Evolutionary conservation across 2,329 filamentous ascomycete genomes (phyloP).

Genomic region (Fusarium tjaetaba): DNA sequence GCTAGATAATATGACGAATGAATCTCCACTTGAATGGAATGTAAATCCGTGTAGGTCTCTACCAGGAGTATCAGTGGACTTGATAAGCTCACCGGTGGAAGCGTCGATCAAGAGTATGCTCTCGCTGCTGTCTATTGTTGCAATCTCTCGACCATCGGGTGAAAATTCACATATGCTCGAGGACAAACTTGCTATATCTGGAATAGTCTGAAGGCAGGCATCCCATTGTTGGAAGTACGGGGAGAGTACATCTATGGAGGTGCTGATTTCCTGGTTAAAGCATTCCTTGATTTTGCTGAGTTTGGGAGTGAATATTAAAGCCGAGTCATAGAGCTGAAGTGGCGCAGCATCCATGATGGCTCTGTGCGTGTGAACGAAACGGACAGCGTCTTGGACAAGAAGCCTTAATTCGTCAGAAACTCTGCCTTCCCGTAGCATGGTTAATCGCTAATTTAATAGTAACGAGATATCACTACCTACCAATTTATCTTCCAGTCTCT

Average conservation of each 20-base stretch:
- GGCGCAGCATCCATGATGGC: rapidly evolving
- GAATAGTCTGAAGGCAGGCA: neutral
- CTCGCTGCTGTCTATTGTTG: rapidly evolving
- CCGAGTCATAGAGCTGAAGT: neutral
- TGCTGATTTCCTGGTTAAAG: rapidly evolving
- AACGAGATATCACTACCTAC: neutral
- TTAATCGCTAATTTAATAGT: rapidly evolving
- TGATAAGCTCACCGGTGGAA: rapidly evolving
- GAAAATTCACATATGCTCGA: neutral
- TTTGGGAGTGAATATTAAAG: rapidly evolving
- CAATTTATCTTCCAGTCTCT: rapidly evolving
- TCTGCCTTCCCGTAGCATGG: rapidly evolving
- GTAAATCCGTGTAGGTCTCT: rapidly evolving
- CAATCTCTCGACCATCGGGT: rapidly evolving
- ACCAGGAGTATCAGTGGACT: rapidly evolving
- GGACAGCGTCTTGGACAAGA: rapidly evolving
- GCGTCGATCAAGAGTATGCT: rapidly evolving
- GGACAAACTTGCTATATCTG: rapidly evolving
- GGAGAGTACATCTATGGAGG: rapidly evolving
- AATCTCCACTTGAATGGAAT: neutral
- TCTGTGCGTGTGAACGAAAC: rapidly evolving
- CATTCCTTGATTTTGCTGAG: rapidly evolving
- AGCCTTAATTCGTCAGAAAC: rapidly evolving
- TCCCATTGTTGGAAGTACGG: rapidly evolving
- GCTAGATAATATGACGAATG: neutral